phyloP scores from a whole-genome alignment of 306 rosid species.

The Sphenostylis stenocarpa region DNA sequence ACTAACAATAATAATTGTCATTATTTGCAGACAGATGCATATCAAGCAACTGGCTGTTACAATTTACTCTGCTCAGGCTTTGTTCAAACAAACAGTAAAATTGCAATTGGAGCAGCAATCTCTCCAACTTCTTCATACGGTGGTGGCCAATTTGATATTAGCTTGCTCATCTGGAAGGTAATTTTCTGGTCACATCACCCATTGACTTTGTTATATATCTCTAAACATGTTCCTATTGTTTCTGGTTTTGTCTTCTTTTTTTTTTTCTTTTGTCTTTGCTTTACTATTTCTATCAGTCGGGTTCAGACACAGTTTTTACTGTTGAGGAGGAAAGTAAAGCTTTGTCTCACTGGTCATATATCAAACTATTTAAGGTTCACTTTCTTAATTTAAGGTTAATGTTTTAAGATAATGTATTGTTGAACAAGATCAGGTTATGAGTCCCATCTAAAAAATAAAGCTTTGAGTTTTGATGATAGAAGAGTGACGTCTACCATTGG shows the following conservation, averaged over 20 bases:
- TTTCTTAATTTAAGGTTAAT: not conserved
- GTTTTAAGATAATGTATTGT: not conserved
- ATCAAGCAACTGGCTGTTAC: slow-evolving; percentile 82
- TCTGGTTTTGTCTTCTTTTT: not conserved
- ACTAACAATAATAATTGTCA: not conserved
- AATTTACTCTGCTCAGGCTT: slow-evolving; percentile 80
- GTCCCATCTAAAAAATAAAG: slow-evolving; percentile 12
- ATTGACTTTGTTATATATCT: not conserved
- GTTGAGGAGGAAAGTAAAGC: slow-evolving; percentile 8
- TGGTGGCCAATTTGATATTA: slow-evolving; percentile 77
- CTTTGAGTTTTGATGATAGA: not conserved
- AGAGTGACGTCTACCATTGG: slow-evolving; percentile 15
- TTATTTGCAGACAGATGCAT: slow-evolving; percentile 67
- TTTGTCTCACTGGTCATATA: not conserved
- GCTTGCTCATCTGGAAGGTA: slow-evolving; percentile 90
- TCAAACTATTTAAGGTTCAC: not conserved
- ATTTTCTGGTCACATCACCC: not conserved
- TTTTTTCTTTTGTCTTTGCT: not conserved
- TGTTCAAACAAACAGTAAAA: slow-evolving; percentile 66
- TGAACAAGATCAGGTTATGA: slow-evolving; percentile 18
- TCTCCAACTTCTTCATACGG: slow-evolving; percentile 65
- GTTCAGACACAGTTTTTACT: not conserved
- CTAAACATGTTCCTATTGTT: not conserved
- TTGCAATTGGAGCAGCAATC: slow-evolving; percentile 81
- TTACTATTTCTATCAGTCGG: not conserved